Conservation (phyloP, 2,329 filamentous ascomycete species). For the Gremmenia infestans region DNA sequence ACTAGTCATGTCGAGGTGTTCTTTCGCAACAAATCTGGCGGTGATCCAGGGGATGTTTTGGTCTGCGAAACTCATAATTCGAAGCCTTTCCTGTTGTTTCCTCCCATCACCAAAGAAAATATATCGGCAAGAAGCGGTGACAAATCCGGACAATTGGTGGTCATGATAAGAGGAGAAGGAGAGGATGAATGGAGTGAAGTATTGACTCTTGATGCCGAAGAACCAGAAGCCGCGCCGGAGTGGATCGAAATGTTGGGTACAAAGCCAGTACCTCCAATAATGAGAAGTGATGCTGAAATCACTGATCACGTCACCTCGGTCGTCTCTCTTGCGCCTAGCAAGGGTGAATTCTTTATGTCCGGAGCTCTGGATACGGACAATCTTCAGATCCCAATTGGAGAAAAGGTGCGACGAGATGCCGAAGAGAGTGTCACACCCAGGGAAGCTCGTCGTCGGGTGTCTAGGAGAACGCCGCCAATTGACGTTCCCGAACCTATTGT, state of each 20-base stretch:
- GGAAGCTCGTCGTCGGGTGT: conserved; percentile 5
- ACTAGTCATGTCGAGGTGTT: conserved; percentile 86
- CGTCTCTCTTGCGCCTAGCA: not conserved
- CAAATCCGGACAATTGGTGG: conserved; percentile 62
- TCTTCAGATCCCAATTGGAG: conserved; percentile 29
- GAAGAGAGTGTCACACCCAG: conserved; percentile 11
- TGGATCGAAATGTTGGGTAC: conserved; percentile 85
- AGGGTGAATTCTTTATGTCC: not conserved
- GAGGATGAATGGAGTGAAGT: conserved; percentile 77
- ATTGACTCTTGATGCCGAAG: conserved; percentile 67
- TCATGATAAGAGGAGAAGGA: conserved; percentile 78
- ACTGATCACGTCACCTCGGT: conserved; percentile 29
- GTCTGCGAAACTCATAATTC: conserved; percentile 82
- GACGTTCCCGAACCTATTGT: conserved; percentile 6
- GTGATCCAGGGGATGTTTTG: conserved; percentile 75
- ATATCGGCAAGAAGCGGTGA: conserved; percentile 80
- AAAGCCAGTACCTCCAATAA: conserved; percentile 52
- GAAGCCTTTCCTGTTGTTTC: conserved; percentile 79
- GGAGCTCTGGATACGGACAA: conserved; percentile 10
- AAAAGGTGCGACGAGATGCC: conserved; percentile 18
- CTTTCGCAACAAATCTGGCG: conserved; percentile 72
- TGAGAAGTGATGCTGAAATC: conserved; percentile 29
- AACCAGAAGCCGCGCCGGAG: conserved; percentile 58
- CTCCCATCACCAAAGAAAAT: conserved; percentile 68
- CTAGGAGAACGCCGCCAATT: not conserved